Evolutionary conservation across 2,329 filamentous ascomycete genomes (phyloP).

Genomic region (Diaporthe eres): DNA sequence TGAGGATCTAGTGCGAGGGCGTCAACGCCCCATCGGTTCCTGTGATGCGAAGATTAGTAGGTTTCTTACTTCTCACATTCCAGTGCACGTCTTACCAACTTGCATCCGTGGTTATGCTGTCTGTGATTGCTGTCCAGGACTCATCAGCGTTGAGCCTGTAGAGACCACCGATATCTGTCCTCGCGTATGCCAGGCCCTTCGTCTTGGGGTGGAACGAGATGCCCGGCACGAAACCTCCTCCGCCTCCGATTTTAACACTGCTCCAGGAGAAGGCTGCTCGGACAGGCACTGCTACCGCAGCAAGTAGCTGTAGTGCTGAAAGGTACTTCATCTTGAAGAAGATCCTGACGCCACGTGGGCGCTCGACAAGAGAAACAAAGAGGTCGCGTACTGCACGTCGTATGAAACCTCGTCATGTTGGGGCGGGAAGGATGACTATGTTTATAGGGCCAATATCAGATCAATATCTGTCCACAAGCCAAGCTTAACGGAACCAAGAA

Average conservation of each 20-base stretch:
- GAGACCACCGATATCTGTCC: constrained; percentile 70
- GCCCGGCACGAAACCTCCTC: constrained; percentile 69
- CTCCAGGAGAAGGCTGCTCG: constrained; percentile 49
- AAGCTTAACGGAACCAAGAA: constrained; percentile 9
- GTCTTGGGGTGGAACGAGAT: constrained; percentile 69
- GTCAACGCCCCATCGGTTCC: constrained; percentile 70
- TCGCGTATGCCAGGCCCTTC: constrained; percentile 66
- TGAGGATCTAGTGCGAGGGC: constrained; percentile 69
- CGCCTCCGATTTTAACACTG: constrained; percentile 62
- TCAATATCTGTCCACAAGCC: constrained; percentile 8
- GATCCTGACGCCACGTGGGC: not conserved
- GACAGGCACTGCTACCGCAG: constrained; percentile 45
- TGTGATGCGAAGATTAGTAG: constrained; percentile 43
- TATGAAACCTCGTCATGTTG: not conserved
- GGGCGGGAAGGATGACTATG: not conserved
- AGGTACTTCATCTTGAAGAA: constrained; percentile 40
- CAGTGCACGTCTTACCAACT: constrained; percentile 24
- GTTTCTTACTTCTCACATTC: not conserved
- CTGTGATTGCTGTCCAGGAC: constrained; percentile 37
- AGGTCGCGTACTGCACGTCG: not conserved
- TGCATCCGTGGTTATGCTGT: constrained; percentile 37
- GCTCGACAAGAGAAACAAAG: no score
- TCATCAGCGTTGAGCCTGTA: constrained; percentile 69
- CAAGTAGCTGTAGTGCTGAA: constrained; percentile 44
- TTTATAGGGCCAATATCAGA: constrained; percentile 26